Conservation (phyloP, 2,329 filamentous ascomycete species). For the Botrytis cinerea region DNA sequence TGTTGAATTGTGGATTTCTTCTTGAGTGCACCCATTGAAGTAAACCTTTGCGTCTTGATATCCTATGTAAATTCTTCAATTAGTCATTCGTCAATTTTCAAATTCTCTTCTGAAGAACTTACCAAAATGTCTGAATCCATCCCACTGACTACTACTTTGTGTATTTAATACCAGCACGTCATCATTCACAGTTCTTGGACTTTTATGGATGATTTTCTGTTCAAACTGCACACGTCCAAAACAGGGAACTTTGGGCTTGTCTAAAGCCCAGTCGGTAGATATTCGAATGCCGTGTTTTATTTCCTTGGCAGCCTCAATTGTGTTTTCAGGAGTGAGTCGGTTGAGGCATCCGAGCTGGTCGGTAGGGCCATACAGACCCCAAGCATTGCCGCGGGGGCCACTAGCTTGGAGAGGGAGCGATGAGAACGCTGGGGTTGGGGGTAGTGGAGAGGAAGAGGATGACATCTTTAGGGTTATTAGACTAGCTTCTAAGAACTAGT, state of each 20-base stretch:
- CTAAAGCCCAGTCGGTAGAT: conserved; percentile 14
- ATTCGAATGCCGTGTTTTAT: conserved; percentile 22
- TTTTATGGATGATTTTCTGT: conserved; percentile 54
- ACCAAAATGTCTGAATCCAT: conserved; percentile 47
- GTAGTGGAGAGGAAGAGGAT: background rate
- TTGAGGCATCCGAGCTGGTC: conserved; percentile 49
- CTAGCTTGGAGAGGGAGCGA: conserved; percentile 44
- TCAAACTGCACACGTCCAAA: conserved; percentile 55
- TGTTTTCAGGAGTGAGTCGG: conserved; percentile 46
- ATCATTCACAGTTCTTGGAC: conserved; percentile 57
- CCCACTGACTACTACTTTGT: conserved; percentile 50
- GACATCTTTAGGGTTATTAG: background rate
- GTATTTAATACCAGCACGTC: conserved; percentile 62
- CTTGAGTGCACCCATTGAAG: conserved; percentile 42
- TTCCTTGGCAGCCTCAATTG: conserved; percentile 35
- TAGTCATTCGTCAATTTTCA: background rate
- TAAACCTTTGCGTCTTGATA: conserved; percentile 41
- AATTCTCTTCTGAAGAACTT: background rate
- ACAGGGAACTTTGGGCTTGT: conserved; percentile 12
- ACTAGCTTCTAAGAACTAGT: background rate
- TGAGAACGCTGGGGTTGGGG: conserved; percentile 39
- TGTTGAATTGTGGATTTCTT: conserved; percentile 32
- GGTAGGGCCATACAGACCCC: conserved; percentile 48
- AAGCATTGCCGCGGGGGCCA: conserved; percentile 47
- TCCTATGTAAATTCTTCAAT: conserved; percentile 26